Evolutionary conservation across 2,329 filamentous ascomycete genomes (phyloP).

Genomic region (Anisogramma anomala): DNA sequence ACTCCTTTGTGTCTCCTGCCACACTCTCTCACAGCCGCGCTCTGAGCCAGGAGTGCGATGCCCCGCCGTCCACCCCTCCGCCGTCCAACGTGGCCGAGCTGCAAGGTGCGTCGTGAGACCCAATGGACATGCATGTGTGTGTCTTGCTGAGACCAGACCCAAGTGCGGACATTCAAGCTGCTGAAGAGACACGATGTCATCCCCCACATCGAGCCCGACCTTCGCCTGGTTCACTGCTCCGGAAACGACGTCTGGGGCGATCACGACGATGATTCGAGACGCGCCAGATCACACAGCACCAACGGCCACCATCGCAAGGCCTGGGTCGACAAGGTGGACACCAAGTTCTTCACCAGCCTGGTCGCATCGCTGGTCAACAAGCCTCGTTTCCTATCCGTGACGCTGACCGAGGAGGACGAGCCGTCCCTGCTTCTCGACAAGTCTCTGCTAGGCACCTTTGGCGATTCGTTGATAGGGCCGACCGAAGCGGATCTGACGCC

Average conservation of each 20-base stretch:
- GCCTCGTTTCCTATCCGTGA: conserved; percentile 63
- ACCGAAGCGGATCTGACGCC: conserved; percentile 65
- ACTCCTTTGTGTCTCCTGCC: conserved; percentile 51
- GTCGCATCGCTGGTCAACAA: conserved; percentile 48
- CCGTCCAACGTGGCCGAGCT: conserved; percentile 69
- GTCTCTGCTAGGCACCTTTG: conserved; percentile 51
- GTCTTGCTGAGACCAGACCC: neutral
- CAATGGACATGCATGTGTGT: neutral
- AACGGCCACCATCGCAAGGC: conserved; percentile 26
- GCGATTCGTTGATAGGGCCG: conserved; percentile 64
- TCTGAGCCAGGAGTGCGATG: conserved; percentile 22
- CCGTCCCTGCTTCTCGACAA: conserved; percentile 65
- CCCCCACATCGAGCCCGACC: conserved; percentile 55
- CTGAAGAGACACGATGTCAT: conserved; percentile 66
- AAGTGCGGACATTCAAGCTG: conserved; percentile 64
- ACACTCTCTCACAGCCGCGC: conserved; percentile 25
- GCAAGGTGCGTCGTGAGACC: conserved; percentile 33
- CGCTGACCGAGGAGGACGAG: conserved; percentile 60
- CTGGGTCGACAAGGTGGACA: conserved; percentile 51
- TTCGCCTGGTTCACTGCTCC: conserved; percentile 74
- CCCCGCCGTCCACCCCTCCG: conserved; percentile 55
- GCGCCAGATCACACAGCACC: conserved; percentile 25
- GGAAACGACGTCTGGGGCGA: conserved; percentile 41
- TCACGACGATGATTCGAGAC: conserved; percentile 25
- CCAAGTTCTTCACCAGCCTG: conserved; percentile 51